These are phyloP conservation scores for Floccularia luteovirens DNA, from an alignment of 768 basidiomycete species.

Conservation along the genomic window DNA sequence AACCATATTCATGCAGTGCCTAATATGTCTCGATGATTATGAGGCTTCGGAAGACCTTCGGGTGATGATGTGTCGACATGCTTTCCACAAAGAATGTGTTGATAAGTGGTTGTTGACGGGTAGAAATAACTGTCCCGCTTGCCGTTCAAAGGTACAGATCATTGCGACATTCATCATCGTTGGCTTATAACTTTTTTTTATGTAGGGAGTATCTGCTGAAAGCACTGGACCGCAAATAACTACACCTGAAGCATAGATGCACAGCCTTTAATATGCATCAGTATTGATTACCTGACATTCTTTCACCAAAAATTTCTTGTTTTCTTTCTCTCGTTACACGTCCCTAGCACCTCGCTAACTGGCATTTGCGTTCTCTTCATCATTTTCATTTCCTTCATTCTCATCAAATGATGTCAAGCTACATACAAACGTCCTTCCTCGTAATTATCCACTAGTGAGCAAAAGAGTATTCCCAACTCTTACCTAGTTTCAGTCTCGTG, in stretches of 20 bases:
- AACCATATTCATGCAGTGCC: constrained; percentile 37
- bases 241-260: too few species aligned
- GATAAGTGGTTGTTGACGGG: constrained; percentile 85
- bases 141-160: constrained; percentile 61
- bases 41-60: constrained; percentile 70
- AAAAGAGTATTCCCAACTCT: too few species aligned
- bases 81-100: constrained; percentile 86
- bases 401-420: too few species aligned
- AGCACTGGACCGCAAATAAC: neutral
- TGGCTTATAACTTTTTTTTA: constrained; percentile 6
- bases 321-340: neutral
- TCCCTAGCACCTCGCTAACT: too few species aligned
- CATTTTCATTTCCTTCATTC: too few species aligned
- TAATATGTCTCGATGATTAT: constrained; percentile 89
- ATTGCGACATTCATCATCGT: neutral
- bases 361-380: too few species aligned
- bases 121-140: constrained; percentile 88
- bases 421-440: too few species aligned
- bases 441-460: too few species aligned
- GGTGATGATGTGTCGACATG: constrained; percentile 76
- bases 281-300: too few species aligned
- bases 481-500: too few species aligned
- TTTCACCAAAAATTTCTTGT: too few species aligned
- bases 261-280: too few species aligned
- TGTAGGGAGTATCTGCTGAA: neutral